phyloP scores from a whole-genome alignment of 441 rosid species.

The Arabidopsis lyrata region DNA sequence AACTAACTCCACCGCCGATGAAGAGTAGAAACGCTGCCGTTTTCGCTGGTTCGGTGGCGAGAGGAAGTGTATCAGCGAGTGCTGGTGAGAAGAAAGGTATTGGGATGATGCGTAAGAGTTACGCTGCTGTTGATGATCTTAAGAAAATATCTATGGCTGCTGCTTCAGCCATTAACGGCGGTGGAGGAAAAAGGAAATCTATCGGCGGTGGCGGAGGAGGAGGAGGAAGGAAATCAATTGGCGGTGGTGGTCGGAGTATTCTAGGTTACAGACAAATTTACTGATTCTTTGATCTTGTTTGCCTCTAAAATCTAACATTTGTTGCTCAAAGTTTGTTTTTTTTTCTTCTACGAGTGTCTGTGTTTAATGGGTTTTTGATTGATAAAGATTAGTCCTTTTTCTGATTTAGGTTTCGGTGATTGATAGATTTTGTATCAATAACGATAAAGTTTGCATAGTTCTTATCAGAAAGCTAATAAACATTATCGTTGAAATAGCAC shows the following conservation, averaged over 20 bases:
- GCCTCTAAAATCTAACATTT: conserved; percentile 4
- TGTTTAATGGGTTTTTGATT: conserved; percentile 22
- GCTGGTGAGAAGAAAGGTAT: conserved; percentile 58
- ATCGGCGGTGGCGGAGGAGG: conserved; percentile 23
- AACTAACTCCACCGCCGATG: conserved; percentile 55
- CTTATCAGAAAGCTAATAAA: not conserved
- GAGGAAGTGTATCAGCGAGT: conserved; percentile 75
- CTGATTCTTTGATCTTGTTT: conserved; percentile 9
- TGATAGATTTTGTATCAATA: too few relatives aligned
- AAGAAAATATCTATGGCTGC: conserved; percentile 68
- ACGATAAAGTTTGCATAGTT: too few relatives aligned
- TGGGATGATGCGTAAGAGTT: conserved; percentile 68
- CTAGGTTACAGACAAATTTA: conserved; percentile 57
- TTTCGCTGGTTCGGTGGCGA: conserved; percentile 38
- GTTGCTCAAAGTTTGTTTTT: conserved; percentile 6
- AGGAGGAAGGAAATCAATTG: conserved; percentile 27
- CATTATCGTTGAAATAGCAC: conserved; percentile 12
- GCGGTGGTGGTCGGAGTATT: conserved; percentile 48
- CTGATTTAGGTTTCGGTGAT: too few relatives aligned
- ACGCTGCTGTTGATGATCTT: conserved; percentile 66
- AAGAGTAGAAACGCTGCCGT: conserved; percentile 42
- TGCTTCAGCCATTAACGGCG: conserved; percentile 63
- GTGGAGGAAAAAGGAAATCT: conserved; percentile 36
- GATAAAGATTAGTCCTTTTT: conserved; percentile 20
- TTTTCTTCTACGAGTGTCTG: conserved; percentile 26